Base-by-base conservation (phyloP, 2,329 filamentous ascomycete species). In the Ambrosiella cleistominuta region DNA sequence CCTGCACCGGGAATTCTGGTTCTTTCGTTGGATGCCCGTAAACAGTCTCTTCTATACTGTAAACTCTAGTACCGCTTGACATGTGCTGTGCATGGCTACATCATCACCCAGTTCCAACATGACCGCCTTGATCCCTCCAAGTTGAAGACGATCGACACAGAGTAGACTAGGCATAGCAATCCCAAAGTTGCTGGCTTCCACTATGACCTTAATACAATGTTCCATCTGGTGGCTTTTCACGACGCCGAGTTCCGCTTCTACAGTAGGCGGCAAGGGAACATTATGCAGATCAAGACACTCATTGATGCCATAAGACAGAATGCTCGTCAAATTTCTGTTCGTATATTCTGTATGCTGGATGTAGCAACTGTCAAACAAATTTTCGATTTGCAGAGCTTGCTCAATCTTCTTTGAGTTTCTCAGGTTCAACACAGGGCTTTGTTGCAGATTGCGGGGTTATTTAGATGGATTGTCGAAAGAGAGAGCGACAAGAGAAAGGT, bases 131-230 rank as follows among this genome's bases (percentile, higher is more conserved):
- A 75, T 5, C 68, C 73, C 0, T 71, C 73, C 62, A 75, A 77
- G 63, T 71, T 77, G 60, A 75, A 75, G 63, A 74, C 71, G 60
- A 66, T 79, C 7, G 70, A 72, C 1, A 76, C 80, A 55, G 66
- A 64, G 4, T 82, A 78, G 79, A 67, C 70, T 27, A 69, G 72
- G 49, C 72, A 74, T 62, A 78, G 78, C 44, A 76, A 75, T 0
- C 76, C 78, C 5, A 73, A 71, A 58, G 77, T 81, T 7, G 66
- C 78, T 19, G 75, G 75, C 11, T 81, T 80, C 65, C 75, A 77
- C 15, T 81, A 78, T 65, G 78, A 82, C 61, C 66, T 81, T 1
- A 78, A 81, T 67, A 80, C 78, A 0, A 79, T 81, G 66, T 64
- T 81, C n/a, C 75, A 79, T 9, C 71, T 82, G 9, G 66, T 81